Percentiles rank a stretch among this genome's conserved stretches.
These are phyloP conservation scores for Ophiostoma fasciatum DNA, from an alignment of 2,329 filamentous ascomycete genomes.

Conservation along the genomic window DNA sequence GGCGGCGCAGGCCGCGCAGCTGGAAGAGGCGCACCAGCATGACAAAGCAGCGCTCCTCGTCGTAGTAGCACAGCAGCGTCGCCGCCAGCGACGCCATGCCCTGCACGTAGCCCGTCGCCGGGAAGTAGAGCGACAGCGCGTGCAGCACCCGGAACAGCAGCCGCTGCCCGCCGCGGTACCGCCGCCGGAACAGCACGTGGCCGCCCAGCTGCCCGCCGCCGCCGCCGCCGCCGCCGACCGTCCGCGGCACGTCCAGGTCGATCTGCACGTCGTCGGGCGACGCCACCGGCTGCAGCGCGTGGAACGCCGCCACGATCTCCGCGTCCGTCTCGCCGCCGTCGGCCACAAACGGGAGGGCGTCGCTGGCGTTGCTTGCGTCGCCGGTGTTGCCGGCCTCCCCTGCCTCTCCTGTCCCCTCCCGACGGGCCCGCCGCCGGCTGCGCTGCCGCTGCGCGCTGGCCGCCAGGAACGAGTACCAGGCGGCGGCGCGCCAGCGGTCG, in stretches of 20 bases:
- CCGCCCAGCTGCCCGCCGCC: too few relatives aligned
- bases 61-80: slow-evolving; percentile 89
- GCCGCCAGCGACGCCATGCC: slow-evolving; percentile 92
- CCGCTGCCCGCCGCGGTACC: slow-evolving; percentile 85
- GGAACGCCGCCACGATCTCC: slow-evolving; percentile 55
- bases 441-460: slow-evolving; percentile 47
- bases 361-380: background rate
- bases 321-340: slow-evolving; percentile 51
- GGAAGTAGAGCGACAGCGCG: slow-evolving; percentile 79
- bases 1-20: slow-evolving; percentile 65
- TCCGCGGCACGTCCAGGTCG: slow-evolving; percentile 88
- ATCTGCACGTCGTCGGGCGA: slow-evolving; percentile 94
- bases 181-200: slow-evolving; percentile 91
- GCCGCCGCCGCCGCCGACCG: too few relatives aligned
- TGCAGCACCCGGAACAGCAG: slow-evolving; percentile 87
- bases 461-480: slow-evolving; percentile 87
- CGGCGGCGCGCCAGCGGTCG: slow-evolving; percentile 82
- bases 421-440: slow-evolving; percentile 1
- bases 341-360: background rate
- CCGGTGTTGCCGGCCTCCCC: background rate
- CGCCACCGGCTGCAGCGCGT: slow-evolving; percentile 54
- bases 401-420: too few relatives aligned
- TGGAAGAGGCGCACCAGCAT: slow-evolving; percentile 96
- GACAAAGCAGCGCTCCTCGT: slow-evolving; percentile 85
- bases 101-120: slow-evolving; percentile 87